These are phyloP conservation scores for Plectosphaerella cucumerina DNA, from an alignment of 2,329 filamentous ascomycete species.

Conservation along the genomic window DNA sequence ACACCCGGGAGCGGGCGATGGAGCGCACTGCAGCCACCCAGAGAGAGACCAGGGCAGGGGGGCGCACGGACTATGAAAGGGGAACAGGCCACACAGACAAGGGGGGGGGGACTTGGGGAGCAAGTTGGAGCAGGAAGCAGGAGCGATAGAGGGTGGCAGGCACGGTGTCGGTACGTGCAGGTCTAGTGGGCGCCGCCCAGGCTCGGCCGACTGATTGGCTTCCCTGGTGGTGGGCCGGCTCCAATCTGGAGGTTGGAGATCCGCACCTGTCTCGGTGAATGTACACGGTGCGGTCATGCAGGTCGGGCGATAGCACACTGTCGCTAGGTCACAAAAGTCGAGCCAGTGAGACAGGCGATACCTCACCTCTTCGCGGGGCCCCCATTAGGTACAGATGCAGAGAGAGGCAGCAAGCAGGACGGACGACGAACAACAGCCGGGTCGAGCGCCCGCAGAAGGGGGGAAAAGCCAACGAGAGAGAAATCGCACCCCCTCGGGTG, in stretches of 20 bases:
- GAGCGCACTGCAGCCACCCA: not conserved
- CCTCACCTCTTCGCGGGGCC: not conserved
- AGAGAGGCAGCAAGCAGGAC: not conserved
- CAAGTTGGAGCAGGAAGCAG: too few relatives aligned
- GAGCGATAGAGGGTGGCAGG: not conserved
- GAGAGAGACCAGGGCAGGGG: not conserved
- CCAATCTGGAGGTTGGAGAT: constrained; percentile 1
- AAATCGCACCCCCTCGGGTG: too few relatives aligned
- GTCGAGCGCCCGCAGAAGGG: not conserved
- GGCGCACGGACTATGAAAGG: not conserved
- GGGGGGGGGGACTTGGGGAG: too few relatives aligned
- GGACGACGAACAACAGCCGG: not conserved
- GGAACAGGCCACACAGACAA: not conserved
- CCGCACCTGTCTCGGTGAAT: not conserved
- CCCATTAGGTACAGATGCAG: not conserved
- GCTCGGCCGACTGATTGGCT: not conserved
- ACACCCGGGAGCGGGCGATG: constrained; percentile 1
- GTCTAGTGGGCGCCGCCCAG: not conserved
- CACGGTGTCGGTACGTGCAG: not conserved
- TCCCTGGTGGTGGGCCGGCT: constrained; percentile 1
- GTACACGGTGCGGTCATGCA: not conserved
- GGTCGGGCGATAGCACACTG: not conserved
- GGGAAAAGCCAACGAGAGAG: not conserved
- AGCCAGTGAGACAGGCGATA: not conserved
- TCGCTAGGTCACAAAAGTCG: not conserved